Percentiles rank a stretch among this genome's conserved stretches.
These are phyloP conservation scores for Thelonectria blattea DNA, from an alignment of 2,329 filamentous ascomycete genomes.

Conservation along the genomic window DNA sequence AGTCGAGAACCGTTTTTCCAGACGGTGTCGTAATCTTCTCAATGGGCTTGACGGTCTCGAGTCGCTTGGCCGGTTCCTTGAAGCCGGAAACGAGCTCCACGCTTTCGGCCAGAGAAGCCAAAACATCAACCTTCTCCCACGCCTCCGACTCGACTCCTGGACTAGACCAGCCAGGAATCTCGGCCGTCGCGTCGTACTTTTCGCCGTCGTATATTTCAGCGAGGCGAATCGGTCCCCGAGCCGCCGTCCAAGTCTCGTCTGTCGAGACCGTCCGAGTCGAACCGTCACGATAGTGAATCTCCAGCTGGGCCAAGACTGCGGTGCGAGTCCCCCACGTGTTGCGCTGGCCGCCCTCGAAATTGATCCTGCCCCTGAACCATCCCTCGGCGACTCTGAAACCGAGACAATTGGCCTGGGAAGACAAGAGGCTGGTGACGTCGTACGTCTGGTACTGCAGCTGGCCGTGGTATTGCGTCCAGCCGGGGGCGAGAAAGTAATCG, in stretches of 20 bases:
- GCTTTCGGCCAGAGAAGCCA: slow-evolving; percentile 19
- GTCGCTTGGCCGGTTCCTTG: slow-evolving; percentile 44
- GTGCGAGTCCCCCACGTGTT: slow-evolving; percentile 48
- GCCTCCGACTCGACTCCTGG: background rate
- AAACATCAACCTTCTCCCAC: slow-evolving; percentile 22
- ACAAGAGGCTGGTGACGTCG: slow-evolving; percentile 52
- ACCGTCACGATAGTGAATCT: slow-evolving; percentile 44
- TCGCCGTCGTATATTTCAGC: slow-evolving; percentile 61
- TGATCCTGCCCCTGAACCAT: slow-evolving; percentile 53
- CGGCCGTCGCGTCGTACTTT: slow-evolving; percentile 50
- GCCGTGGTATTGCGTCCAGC: slow-evolving; percentile 56
- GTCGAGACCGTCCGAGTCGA: slow-evolving; percentile 39
- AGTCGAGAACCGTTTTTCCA: slow-evolving; percentile 59
- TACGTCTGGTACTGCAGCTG: slow-evolving; percentile 57
- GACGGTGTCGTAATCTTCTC: slow-evolving; percentile 40
- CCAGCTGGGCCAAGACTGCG: slow-evolving; percentile 48
- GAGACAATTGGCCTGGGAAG: slow-evolving; percentile 19
- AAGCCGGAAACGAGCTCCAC: slow-evolving; percentile 47
- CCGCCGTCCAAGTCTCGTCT: slow-evolving; percentile 48
- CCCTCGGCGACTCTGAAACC: slow-evolving; percentile 51
- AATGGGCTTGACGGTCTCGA: slow-evolving; percentile 16
- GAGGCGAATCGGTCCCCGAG: slow-evolving; percentile 41
- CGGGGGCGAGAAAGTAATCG: slow-evolving; percentile 51
- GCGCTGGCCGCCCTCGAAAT: slow-evolving; percentile 31
- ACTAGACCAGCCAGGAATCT: slow-evolving; percentile 29